Evolutionary conservation across 1,284 basidiomycete genomes (phyloP), one percentile per base, ranked within the genome.

Genomic region (Golubevia pallescens): DNA sequence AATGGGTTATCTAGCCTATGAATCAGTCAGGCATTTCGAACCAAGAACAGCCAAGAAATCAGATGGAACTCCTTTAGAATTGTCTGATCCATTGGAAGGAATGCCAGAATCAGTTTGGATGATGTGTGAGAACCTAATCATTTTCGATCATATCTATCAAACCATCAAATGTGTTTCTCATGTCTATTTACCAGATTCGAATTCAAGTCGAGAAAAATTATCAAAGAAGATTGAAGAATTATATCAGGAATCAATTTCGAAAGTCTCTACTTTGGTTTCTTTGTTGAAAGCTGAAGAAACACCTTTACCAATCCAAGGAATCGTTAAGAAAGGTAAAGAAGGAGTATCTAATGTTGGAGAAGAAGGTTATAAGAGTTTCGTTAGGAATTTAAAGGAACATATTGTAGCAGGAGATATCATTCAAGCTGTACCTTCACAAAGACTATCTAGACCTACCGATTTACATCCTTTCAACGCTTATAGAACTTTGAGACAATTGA

Each of bases 331-430:
- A 20, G 58, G 51, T 2, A 68, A 74, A 56, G 73, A 80, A 52
- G 89, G 91, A 1, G 89, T 92, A 19, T 95, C 93, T 56, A 99
- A 99, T 84, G 94, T 99, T 42, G 97, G 97, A 19, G 93, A 94
- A 86, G 90, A 88, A 48, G 97, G 97, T 0, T 99, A 99, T 87
- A 92, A 98, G 86, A 87, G 87, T 2, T 97, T 97, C 80, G 97
- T 99, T 19, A 95, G 94, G 52, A 90, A 89, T 66, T 88, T 99
- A 68, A 97, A 98, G 88, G 89, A 97, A 81, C 93, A 95, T 83
- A 97, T 99, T 65, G 89, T 97, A 68, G 92, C 92, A 58, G 97
- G 97, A 52, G 94, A 99, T 87, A 98, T 99, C 81, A 99, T 99
- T 80, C 97, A 99, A 87, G 97, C 97, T 1, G 97, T 99, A 6